These are phyloP conservation scores for Saccharum hybrid DNA, from an alignment of 202 grass and related monocot species.

Conservation along the genomic window DNA sequence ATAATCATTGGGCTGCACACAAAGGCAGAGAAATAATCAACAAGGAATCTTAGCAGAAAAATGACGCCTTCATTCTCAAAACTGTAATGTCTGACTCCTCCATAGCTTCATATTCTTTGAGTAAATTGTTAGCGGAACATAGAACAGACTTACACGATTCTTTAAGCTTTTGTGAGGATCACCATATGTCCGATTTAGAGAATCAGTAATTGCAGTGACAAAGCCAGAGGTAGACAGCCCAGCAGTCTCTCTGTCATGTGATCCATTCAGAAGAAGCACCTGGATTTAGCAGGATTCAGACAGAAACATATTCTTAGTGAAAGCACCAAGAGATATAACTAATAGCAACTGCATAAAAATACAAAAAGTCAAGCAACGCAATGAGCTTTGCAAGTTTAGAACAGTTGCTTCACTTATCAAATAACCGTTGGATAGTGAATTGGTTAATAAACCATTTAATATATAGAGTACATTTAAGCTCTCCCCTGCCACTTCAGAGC, in stretches of 20 bases:
- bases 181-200: conserved; percentile 84
- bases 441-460: conserved; percentile 11
- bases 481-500: background rate
- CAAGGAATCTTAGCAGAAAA: conserved; percentile 5
- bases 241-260: conserved; percentile 90
- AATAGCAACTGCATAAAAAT: background rate
- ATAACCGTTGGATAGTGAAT: background rate
- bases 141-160: conserved; percentile 67
- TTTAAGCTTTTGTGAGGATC: conserved; percentile 78
- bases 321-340: conserved; percentile 13
- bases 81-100: background rate
- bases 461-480: background rate
- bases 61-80: background rate
- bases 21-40: conserved; percentile 30
- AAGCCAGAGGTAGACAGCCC: conserved; percentile 79
- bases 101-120: background rate
- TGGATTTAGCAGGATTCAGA: conserved; percentile 56
- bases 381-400: background rate
- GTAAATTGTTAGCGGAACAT: conserved; percentile 6
- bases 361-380: conserved; percentile 22
- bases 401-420: conserved; percentile 17
- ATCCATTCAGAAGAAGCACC: conserved; percentile 94
- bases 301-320: conserved; percentile 29
- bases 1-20: conserved; percentile 72
- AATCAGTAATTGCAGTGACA: conserved; percentile 92